These are phyloP conservation scores for Yamadazyma triangularis DNA, from an alignment of 1,139 yeast species.

Conservation along the genomic window DNA sequence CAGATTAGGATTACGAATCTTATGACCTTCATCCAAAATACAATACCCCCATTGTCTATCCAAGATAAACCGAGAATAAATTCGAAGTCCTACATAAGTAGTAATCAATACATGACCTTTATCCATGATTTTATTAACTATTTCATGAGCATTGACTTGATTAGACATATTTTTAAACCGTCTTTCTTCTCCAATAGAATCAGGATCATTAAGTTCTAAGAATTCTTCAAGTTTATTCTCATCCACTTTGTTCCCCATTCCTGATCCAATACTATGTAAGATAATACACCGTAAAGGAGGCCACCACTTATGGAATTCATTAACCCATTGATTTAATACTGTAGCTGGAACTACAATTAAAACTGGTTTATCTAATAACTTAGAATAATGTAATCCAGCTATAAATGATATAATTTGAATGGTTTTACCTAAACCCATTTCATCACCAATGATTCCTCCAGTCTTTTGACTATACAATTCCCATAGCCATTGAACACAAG, in stretches of 20 bases:
- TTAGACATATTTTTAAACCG: conserved; percentile 23
- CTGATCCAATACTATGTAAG: conserved; percentile 88
- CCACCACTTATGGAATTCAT: conserved; percentile 97
- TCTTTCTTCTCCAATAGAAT: conserved; percentile 26
- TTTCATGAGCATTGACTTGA: conserved; percentile 41
- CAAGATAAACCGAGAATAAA: conserved; percentile 67
- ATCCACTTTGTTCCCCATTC: conserved; percentile 51
- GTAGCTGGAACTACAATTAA: conserved; percentile 95
- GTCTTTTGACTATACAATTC: conserved; percentile 81
- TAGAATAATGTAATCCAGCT: conserved; percentile 86
- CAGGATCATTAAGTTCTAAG: conserved; percentile 44
- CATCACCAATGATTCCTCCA: conserved; percentile 96
- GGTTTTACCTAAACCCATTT: conserved; percentile 97
- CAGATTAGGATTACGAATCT: conserved; percentile 90
- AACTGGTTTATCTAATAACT: conserved; percentile 69
- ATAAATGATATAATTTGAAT: conserved; percentile 86
- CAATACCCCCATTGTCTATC: conserved; percentile 84
- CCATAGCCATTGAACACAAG: conserved; percentile 80
- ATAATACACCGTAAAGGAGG: conserved; percentile 87
- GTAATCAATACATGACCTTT: conserved; percentile 85
- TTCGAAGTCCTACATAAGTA: conserved; percentile 84
- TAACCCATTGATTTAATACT: conserved; percentile 93
- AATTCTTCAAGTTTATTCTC: conserved; percentile 51
- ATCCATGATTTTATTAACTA: conserved; percentile 47
- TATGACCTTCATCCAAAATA: conserved; percentile 93